Evolutionary conservation across 2,329 filamentous ascomycete genomes (phyloP).

Genomic region (Hortaea sp.): DNA sequence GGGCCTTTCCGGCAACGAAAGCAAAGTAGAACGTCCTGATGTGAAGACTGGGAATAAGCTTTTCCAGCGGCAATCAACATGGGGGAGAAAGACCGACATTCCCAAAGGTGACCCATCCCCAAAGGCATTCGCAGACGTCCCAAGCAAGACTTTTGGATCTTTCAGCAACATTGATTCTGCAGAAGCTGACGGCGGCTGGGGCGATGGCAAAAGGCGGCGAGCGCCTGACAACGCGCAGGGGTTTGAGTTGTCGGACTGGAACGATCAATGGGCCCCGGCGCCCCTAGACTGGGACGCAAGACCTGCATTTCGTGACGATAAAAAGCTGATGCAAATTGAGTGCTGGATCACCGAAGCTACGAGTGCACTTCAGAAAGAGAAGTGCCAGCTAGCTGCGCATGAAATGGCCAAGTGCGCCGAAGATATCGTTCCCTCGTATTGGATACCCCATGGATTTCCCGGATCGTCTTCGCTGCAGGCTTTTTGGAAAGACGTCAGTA

Average conservation of each 20-base stretch:
- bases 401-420: constrained; percentile 1
- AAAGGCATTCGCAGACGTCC: neutral
- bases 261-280: constrained; percentile 36
- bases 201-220: constrained; percentile 6
- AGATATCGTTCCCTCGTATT: constrained; percentile 18
- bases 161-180: constrained; percentile 8
- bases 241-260: constrained; percentile 28
- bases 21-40: no score
- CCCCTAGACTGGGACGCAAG: constrained; percentile 37
- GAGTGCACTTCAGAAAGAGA: constrained; percentile 1
- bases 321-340: constrained; percentile 16
- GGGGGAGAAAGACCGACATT: no score
- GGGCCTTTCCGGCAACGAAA: no score
- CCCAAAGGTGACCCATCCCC: no score
- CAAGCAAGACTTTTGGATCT: neutral
- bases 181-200: constrained; percentile 9
- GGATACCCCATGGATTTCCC: constrained; percentile 12
- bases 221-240: constrained; percentile 1
- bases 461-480: constrained; percentile 4
- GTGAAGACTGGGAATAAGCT: no score
- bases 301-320: constrained; percentile 16
- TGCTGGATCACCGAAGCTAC: constrained; percentile 16
- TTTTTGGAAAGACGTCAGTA: constrained; percentile 19
- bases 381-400: neutral
- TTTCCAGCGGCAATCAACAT: no score